These are phyloP conservation scores for Vachellia collinsii DNA, from an alignment of 306 rosid genomes.

Conservation along the genomic window DNA sequence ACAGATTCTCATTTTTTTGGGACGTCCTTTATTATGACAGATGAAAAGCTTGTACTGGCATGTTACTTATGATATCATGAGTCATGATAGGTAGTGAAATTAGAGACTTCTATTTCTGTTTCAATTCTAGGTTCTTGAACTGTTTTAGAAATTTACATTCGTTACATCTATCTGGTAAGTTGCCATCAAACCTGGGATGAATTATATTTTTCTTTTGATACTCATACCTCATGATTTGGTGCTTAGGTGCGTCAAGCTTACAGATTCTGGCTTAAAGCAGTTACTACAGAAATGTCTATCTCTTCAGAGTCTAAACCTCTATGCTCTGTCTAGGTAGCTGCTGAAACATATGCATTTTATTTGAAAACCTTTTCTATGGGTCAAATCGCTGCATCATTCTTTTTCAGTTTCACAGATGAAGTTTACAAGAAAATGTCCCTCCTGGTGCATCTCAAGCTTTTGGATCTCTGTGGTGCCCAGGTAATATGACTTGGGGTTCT, in stretches of 20 bases:
- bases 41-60: conserved; percentile 30
- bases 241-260: conserved; percentile 71
- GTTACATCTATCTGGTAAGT: conserved; percentile 18
- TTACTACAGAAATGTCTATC: conserved; percentile 55
- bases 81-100: background rate
- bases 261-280: conserved; percentile 69
- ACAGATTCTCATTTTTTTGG: conserved; percentile 22
- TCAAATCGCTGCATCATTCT: conserved; percentile 32
- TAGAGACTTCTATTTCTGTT: conserved; percentile 13
- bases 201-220: conserved; percentile 8
- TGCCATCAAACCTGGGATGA: conserved; percentile 9
- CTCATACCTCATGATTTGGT: conserved; percentile 37
- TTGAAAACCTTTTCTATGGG: conserved; percentile 28
- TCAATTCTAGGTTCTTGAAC: background rate
- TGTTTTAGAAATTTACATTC: conserved; percentile 11
- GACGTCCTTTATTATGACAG: conserved; percentile 16
- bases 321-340: conserved; percentile 79
- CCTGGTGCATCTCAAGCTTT: conserved; percentile 55
- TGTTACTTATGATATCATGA: conserved; percentile 6
- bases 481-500: conserved; percentile 43
- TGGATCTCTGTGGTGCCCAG: conserved; percentile 92
- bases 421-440: conserved; percentile 63
- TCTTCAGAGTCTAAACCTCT: conserved; percentile 75
- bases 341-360: conserved; percentile 18
- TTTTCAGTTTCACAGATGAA: conserved; percentile 74